Evolutionary conservation across 352 stramenopile species (phyloP).

Genomic region (Globisporangium middletonii): DNA sequence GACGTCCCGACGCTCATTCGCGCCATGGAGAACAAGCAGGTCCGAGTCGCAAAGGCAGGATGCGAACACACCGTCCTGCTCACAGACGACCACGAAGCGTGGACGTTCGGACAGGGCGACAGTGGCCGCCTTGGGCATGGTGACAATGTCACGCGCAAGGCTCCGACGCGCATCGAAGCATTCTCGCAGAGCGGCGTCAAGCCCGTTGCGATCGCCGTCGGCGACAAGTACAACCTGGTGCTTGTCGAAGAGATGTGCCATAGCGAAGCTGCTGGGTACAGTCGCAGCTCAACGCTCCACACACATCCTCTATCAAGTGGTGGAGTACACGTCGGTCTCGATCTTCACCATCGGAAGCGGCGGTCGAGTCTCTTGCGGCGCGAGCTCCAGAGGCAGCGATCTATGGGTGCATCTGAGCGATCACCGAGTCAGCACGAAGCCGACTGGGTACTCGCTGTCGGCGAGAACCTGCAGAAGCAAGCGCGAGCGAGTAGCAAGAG

Average conservation of each 20-base stretch:
- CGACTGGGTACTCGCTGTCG: conserved; percentile 11
- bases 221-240: conserved; percentile 85
- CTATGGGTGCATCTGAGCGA: too few relatives aligned
- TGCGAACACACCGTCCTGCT: conserved; percentile 75
- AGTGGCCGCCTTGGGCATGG: conserved; percentile 73
- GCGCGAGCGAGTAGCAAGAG: background rate
- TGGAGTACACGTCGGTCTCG: background rate
- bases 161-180: conserved; percentile 47
- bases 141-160: conserved; percentile 56
- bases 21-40: conserved; percentile 34
- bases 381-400: conserved; percentile 7
- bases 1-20: conserved; percentile 51
- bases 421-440: background rate
- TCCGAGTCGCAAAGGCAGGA: conserved; percentile 70
- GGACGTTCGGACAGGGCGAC: conserved; percentile 79
- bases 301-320: too few relatives aligned
- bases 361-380: background rate
- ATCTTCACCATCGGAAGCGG: conserved; percentile 2
- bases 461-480: conserved; percentile 6
- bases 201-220: conserved; percentile 71
- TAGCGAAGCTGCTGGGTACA: background rate
- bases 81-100: conserved; percentile 54
- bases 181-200: conserved; percentile 42
- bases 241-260: conserved; percentile 35
- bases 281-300: too few relatives aligned